Conservation (phyloP, 2,329 filamentous ascomycete species). For the Trichoderma sp. region DNA sequence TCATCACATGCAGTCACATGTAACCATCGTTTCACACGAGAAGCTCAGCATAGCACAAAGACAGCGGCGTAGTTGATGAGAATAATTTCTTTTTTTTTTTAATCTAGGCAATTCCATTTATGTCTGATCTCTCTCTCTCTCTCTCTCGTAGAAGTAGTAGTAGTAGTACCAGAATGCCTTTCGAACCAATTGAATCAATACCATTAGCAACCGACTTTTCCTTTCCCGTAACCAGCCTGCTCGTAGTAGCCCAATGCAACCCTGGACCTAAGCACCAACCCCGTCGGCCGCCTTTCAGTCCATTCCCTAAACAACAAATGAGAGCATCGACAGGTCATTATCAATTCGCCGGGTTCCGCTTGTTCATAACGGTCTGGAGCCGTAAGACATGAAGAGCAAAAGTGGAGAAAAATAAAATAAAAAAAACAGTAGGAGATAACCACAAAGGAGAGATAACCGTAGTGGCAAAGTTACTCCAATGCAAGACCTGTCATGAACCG, state of each 20-base stretch:
- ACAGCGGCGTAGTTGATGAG: not conserved
- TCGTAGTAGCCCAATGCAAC: slow-evolving; percentile 26
- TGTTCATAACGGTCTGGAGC: slow-evolving; percentile 28
- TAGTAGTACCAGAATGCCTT: slow-evolving; percentile 25
- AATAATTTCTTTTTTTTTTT: slow-evolving; percentile 14
- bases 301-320: slow-evolving; percentile 25
- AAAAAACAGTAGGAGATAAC: slow-evolving; percentile 1
- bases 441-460: slow-evolving; percentile 24
- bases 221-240: slow-evolving; percentile 18
- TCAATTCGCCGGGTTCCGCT: slow-evolving; percentile 23
- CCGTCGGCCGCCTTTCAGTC: slow-evolving; percentile 25
- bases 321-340: slow-evolving; percentile 26
- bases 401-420: not conserved
- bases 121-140: slow-evolving; percentile 19
- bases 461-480: slow-evolving; percentile 20
- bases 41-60: not conserved
- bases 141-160: slow-evolving; percentile 1
- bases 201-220: slow-evolving; percentile 27
- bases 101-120: slow-evolving; percentile 28
- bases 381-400: slow-evolving; percentile 19
- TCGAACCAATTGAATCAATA: slow-evolving; percentile 17
- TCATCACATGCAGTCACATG: slow-evolving; percentile 21
- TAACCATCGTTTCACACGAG: not conserved
- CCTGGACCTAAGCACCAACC: slow-evolving; percentile 24
- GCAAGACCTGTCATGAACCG: slow-evolving; percentile 23